phyloP scores from a whole-genome alignment of 1,284 basidiomycete species.

The Leccinum subspadiceum region DNA sequence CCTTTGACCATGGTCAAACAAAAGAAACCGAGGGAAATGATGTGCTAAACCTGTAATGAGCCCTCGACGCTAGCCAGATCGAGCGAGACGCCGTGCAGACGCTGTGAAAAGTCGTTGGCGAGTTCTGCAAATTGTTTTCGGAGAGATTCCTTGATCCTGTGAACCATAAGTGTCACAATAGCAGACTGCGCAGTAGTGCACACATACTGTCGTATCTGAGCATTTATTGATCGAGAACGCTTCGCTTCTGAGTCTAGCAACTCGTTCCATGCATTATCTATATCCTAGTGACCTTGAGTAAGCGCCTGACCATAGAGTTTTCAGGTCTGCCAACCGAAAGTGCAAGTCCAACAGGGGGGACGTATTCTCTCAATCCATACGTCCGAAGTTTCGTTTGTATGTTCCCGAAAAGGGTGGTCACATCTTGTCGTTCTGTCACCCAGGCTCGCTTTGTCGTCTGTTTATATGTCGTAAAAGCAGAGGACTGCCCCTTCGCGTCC shows the following conservation, averaged over 20 bases:
- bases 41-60: conserved; percentile 63
- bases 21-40: conserved; percentile 9
- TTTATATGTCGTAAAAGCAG: conserved; percentile 81
- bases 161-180: conserved; percentile 9
- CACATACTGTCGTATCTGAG: conserved; percentile 86
- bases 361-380: conserved; percentile 82
- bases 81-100: conserved; percentile 68
- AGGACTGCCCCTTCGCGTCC: conserved; percentile 77
- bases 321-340: conserved; percentile 46
- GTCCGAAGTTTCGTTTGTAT: conserved; percentile 94
- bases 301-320: conserved; percentile 2
- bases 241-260: conserved; percentile 76
- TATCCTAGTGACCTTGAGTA: conserved; percentile 46
- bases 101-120: conserved; percentile 82
- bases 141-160: conserved; percentile 85
- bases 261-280: conserved; percentile 78
- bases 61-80: conserved; percentile 79
- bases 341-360: conserved; percentile 71
- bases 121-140: conserved; percentile 81
- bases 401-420: conserved; percentile 87
- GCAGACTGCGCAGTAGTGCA: conserved; percentile 9
- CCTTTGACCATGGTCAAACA: conserved; percentile 36
- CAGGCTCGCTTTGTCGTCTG: conserved; percentile 82
- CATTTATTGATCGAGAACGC: conserved; percentile 84
- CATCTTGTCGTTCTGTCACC: conserved; percentile 89